These are phyloP conservation scores for Nannizzia gypsea DNA, from an alignment of 2,329 filamentous ascomycete genomes.

Conservation along the genomic window DNA sequence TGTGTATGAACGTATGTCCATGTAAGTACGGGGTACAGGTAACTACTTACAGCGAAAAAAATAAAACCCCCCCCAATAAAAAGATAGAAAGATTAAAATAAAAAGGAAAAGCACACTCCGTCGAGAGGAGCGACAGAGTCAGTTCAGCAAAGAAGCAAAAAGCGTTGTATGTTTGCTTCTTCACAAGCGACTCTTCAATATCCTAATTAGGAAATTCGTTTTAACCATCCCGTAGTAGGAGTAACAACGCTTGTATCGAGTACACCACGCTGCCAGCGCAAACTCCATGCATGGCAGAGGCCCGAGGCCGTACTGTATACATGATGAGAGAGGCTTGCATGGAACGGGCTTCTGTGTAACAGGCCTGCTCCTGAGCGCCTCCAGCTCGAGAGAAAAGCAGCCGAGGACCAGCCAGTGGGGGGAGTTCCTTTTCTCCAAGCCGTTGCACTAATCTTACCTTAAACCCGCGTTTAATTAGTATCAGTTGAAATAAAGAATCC, in stretches of 20 bases:
- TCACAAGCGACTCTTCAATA: background rate
- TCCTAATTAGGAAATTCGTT: conserved; percentile 3
- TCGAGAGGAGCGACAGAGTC: background rate
- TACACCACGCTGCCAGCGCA: background rate
- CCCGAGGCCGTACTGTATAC: conserved; percentile 2
- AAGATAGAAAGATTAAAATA: background rate
- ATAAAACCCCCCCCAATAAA: background rate
- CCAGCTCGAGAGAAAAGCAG: background rate
- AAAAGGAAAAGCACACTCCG: background rate
- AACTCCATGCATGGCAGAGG: background rate
- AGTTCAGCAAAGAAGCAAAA: background rate
- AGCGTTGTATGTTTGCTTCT: background rate
- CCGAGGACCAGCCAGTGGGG: conserved; percentile 1
- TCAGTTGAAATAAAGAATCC: background rate
- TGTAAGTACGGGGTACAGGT: background rate
- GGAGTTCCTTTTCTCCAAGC: conserved; percentile 1
- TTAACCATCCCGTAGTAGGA: background rate
- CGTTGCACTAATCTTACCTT: conserved; percentile 5
- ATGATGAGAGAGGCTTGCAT: background rate
- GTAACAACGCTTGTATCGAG: background rate
- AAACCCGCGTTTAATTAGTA: conserved; percentile 1
- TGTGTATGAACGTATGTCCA: background rate
- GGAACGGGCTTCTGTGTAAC: background rate
- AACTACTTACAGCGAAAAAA: background rate
- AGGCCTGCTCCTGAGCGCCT: background rate